A percentile compares a stretch with the other conserved stretches of the same genome.
phyloP scores from a whole-genome alignment of 176 grass and related monocot genomes.

The Olyra latifolia region DNA sequence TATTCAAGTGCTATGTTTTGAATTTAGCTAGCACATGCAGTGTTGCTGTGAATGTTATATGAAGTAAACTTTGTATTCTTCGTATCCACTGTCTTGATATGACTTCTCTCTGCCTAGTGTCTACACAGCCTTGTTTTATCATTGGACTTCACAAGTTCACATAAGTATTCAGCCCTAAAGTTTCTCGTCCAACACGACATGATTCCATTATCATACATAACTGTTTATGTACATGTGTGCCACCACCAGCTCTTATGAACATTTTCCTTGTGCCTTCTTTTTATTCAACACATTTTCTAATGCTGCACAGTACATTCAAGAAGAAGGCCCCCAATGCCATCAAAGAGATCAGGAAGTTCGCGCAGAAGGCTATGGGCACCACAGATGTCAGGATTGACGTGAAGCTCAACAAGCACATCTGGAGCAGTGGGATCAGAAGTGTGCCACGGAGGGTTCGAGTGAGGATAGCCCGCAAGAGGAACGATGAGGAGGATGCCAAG shows the following conservation, averaged over 20 bases:
- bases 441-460: constrained; percentile 73
- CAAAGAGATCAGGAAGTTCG: constrained; percentile 82
- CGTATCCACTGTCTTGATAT: background rate
- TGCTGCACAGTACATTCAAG: constrained; percentile 81
- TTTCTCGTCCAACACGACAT: background rate
- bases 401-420: constrained; percentile 93
- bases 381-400: constrained; percentile 67
- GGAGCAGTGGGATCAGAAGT: constrained; percentile 90
- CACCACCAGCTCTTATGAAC: background rate
- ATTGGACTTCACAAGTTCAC: background rate
- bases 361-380: constrained; percentile 87
- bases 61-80: background rate
- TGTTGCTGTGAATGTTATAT: background rate
- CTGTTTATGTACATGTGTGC: background rate
- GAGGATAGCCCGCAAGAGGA: constrained; percentile 78
- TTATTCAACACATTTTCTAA: constrained; percentile 17
- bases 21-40: background rate
- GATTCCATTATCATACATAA: background rate
- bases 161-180: background rate
- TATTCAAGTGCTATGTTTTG: background rate
- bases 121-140: background rate
- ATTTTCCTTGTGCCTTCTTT: background rate
- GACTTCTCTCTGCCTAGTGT: background rate
- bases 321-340: constrained; percentile 90
- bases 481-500: constrained; percentile 81